phyloP scores from a whole-genome alignment of 176 grass and related monocot genomes.

The Musa troglodytarum region DNA sequence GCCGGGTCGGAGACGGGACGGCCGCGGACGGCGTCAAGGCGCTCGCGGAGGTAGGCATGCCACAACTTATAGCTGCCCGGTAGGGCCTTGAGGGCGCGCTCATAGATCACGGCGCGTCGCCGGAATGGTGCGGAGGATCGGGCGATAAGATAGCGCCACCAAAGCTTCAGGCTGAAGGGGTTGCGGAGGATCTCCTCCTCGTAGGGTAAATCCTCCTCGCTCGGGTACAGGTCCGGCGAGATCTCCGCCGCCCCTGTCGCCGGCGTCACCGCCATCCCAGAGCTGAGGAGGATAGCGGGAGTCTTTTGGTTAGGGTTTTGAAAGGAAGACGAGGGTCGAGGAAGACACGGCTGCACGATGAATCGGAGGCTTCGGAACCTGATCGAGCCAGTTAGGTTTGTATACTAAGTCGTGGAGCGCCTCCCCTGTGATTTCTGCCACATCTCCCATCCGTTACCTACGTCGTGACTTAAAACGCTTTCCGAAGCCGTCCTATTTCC shows the following conservation, averaged over 20 bases:
- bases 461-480: too few species aligned
- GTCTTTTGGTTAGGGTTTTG: background rate
- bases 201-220: conserved; percentile 59
- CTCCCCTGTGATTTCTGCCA: too few species aligned
- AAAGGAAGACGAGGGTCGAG: too few species aligned
- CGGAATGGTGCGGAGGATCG: conserved; percentile 50
- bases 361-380: too few species aligned
- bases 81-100: conserved; percentile 68
- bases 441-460: too few species aligned
- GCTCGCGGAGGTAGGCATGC: conserved; percentile 78
- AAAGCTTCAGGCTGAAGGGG: conserved; percentile 70
- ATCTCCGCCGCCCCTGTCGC: background rate
- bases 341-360: too few species aligned
- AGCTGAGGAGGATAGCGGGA: background rate
- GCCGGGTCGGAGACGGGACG: conserved; percentile 49
- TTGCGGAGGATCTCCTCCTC: conserved; percentile 82
- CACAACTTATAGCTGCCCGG: conserved; percentile 81
- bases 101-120: conserved; percentile 68
- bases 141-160: conserved; percentile 87
- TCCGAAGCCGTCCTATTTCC: too few species aligned
- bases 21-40: conserved; percentile 57
- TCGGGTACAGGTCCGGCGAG: conserved; percentile 54
- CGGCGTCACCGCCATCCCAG: background rate
- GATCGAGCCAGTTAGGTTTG: too few species aligned
- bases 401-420: too few species aligned